Base-by-base conservation (phyloP, 2,329 filamentous ascomycete species). In the Phaeosphaeriaceae sp. region DNA sequence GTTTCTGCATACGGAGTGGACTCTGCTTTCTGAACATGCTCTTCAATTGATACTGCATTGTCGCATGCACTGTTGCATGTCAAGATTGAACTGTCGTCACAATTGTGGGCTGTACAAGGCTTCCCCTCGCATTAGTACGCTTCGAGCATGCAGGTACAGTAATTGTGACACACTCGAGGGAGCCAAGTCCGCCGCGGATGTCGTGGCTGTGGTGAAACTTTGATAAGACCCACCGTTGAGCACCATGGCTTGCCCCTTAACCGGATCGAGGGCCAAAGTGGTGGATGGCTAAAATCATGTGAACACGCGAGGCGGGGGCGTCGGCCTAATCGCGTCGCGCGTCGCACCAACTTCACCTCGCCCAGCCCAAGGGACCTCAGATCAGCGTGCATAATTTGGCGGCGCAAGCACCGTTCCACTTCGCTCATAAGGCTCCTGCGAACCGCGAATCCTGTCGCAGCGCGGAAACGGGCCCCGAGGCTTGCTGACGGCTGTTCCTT, bases 151-250 rank as follows among this genome's bases (percentile, higher is more conserved):
- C 31, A 36, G 31, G 31, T 36, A 36, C 31, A 36, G 11, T 15
- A 7, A 5, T 36, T 36, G 31, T 36, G 31, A 36, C 31, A 36
- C 31, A 36, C 31, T 36, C 31, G 31, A 36, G 31, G 31, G 31
- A 20, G 41, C 41, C 20, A 19, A 44, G 41, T 19, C 41, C n/a
- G n/a, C 41, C 20, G 17, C n/a, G 17, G 7, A 19, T 44, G 41
- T 20, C 9, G 41, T 44, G 41, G 41, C 31, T 51, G 49, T 44
- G 33, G 22, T 47, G 45, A 47, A 47, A 47, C 45, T 47, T 47
- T 47, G 21, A 47, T 47, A 44, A 19, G 41, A 44, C 41, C 41
- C 45, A 25, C 22, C 22, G 45, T 22, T 47, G 45, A 47, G n/a
- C 41, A 11, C 15, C n/a, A 15, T 11, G 45, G 45, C 45, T 47